Conservation (phyloP, 345 rosid species). For the Nasturtium officinale region DNA sequence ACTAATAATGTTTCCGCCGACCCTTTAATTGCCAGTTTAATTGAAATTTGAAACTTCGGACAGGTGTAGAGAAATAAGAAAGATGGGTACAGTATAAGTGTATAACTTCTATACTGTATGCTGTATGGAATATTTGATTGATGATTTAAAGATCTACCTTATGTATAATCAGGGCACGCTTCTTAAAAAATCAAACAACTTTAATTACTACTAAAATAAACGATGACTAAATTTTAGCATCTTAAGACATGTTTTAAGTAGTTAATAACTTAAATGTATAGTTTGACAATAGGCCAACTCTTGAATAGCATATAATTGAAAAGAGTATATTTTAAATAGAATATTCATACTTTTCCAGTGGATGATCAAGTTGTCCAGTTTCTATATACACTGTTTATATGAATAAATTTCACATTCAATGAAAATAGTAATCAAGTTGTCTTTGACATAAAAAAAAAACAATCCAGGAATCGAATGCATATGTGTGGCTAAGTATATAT, state of each 20-base stretch:
- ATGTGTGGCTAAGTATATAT: no score
- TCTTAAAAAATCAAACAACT: background rate
- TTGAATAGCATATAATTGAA: no score
- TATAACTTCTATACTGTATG: no score
- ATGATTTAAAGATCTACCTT: no score
- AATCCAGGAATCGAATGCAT: background rate
- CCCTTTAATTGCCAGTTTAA: slow-evolving; percentile 5
- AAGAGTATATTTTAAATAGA: background rate
- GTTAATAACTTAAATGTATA: background rate
- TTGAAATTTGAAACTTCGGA: background rate
- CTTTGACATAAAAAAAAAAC: no score
- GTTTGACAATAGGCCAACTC: background rate
- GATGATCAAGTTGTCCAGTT: background rate
- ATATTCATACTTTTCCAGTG: background rate
- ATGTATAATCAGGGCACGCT: background rate
- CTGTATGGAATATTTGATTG: no score
- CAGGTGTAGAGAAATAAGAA: background rate
- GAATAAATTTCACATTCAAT: no score
- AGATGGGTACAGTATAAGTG: no score
- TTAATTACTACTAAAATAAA: background rate
- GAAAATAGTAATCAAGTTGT: no score
- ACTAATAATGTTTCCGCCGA: background rate
- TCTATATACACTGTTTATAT: no score
- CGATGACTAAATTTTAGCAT: background rate
- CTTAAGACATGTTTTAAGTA: background rate